Evolutionary conservation across 352 stramenopile species (phyloP).

Genomic region (Peronosclerospora sorghi): DNA sequence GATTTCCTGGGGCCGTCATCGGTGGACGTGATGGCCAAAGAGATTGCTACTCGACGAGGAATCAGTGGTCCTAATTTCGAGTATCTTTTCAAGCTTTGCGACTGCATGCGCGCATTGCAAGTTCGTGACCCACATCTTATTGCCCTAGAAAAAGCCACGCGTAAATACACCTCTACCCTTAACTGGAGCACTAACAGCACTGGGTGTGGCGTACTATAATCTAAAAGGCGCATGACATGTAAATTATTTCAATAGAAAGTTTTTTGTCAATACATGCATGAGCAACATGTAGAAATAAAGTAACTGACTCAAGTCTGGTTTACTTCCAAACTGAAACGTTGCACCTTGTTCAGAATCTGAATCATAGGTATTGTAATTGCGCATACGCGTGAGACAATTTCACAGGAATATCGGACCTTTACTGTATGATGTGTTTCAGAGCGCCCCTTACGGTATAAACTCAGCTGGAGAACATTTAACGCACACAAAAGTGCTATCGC

Average conservation of each 20-base stretch:
- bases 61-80: constrained; percentile 75
- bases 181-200: constrained; percentile 28
- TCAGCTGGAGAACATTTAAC: no score
- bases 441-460: no score
- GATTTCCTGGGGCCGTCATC: constrained; percentile 71
- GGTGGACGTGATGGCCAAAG: constrained; percentile 63
- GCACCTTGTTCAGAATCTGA: no score
- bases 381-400: no score
- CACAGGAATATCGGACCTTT: no score
- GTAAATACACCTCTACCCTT: constrained; percentile 41
- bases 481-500: no score
- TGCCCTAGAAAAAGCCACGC: constrained; percentile 53
- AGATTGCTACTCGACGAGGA: constrained; percentile 62
- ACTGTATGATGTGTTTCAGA: no score
- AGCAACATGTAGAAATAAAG: no score
- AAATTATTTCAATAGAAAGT: constrained; percentile 36
- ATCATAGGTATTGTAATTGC: no score
- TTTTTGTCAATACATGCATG: constrained; percentile 14
- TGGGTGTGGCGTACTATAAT: constrained; percentile 42
- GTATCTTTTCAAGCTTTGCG: constrained; percentile 75
- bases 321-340: no score
- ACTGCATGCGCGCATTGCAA: constrained; percentile 65
- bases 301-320: no score
- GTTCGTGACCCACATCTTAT: constrained; percentile 68
- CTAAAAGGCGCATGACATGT: constrained; percentile 20